Evolutionary conservation across 176 grass and related monocot species (phyloP).

Genomic region (Musa itinerans): DNA sequence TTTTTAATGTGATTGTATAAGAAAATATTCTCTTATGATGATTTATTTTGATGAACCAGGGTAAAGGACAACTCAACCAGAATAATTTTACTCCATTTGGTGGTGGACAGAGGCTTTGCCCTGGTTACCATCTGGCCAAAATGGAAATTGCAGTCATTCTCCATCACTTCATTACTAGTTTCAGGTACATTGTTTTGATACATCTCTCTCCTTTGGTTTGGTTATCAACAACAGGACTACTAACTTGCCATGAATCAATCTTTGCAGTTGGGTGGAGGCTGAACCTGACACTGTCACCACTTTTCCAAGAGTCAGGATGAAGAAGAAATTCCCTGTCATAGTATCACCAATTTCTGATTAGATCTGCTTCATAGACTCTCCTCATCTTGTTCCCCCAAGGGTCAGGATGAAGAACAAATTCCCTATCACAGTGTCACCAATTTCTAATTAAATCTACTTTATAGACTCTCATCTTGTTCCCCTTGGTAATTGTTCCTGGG

Average conservation of each 20-base stretch:
- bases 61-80: neutral
- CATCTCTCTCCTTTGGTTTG: too few species aligned
- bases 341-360: neutral
- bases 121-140: neutral
- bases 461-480: too few species aligned
- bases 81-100: slow-evolving; percentile 11
- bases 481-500: neutral
- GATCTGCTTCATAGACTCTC: too few species aligned
- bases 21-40: too few species aligned
- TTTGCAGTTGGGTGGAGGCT: slow-evolving; percentile 11
- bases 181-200: slow-evolving; percentile 4
- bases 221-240: neutral
- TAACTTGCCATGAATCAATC: neutral
- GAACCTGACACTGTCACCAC: slow-evolving; percentile 5
- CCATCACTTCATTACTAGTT: slow-evolving; percentile 18
- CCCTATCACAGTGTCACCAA: neutral
- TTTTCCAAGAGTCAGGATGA: slow-evolving; percentile 21
- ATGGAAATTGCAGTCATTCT: slow-evolving; percentile 14
- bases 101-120: slow-evolving; percentile 20
- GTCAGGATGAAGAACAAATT: slow-evolving; percentile 19
- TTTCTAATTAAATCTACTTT: neutral
- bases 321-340: slow-evolving; percentile 13
- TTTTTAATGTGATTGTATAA: too few species aligned
- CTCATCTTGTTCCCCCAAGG: neutral
- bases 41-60: neutral